These are phyloP conservation scores for Alternaria sp. DNA, from an alignment of 2,329 filamentous ascomycete genomes.

Conservation along the genomic window DNA sequence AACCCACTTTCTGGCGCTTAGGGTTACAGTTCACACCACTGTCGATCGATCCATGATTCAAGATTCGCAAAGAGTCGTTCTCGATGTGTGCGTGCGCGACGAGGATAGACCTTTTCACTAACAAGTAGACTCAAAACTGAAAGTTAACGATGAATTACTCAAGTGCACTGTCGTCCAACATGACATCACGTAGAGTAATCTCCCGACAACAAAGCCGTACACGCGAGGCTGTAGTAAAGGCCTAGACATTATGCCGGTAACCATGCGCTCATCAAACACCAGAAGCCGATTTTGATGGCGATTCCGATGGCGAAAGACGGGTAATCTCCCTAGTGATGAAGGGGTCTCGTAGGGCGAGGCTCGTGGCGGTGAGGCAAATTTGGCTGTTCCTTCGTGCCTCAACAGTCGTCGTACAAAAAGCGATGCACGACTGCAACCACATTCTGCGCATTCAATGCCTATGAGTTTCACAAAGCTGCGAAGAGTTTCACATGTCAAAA, in stretches of 20 bases:
- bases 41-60: neutral
- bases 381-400: constrained; percentile 12
- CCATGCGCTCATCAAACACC: constrained; percentile 6
- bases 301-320: neutral
- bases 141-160: neutral
- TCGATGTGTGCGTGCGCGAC: neutral
- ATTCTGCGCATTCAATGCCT: neutral
- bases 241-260: constrained; percentile 1
- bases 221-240: neutral
- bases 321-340: constrained; percentile 22
- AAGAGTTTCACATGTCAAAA: constrained; percentile 5
- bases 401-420: constrained; percentile 8
- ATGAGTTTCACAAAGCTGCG: neutral
- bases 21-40: neutral
- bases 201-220: neutral
- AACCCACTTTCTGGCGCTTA: neutral
- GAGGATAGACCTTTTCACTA: neutral
- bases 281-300: neutral
- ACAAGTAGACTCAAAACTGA: neutral
- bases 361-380: constrained; percentile 16
- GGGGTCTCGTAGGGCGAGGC: constrained; percentile 15
- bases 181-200: constrained; percentile 3
- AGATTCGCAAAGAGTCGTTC: neutral
- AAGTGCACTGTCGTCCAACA: neutral
- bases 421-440: neutral